These are phyloP conservation scores for Cystobasidium tubakii DNA, from an alignment of 768 basidiomycete genomes.

Conservation along the genomic window DNA sequence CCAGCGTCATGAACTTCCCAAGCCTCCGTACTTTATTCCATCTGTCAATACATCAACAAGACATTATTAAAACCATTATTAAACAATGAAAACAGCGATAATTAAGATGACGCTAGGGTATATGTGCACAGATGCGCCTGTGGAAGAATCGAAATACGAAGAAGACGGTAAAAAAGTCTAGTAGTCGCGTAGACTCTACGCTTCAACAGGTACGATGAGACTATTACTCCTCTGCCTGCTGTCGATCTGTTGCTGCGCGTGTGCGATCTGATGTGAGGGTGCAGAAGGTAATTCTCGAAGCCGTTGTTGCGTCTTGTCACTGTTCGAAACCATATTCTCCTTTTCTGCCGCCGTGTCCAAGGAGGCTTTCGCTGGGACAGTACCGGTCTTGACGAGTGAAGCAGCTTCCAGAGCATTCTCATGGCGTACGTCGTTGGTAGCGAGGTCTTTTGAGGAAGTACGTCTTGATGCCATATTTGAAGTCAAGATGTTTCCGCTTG, in stretches of 20 bases:
- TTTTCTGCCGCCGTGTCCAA: neutral
- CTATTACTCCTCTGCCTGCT: neutral
- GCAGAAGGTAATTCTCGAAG: neutral
- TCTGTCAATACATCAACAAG: no score
- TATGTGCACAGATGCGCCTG: no score
- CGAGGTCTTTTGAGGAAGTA: neutral
- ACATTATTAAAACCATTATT: no score
- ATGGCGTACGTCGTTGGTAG: neutral
- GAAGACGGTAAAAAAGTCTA: no score
- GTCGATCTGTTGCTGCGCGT: neutral
- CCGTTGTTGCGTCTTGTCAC: neutral
- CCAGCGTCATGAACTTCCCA: no score
- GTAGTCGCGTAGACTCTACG: no score
- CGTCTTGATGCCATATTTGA: neutral
- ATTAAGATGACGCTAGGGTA: no score
- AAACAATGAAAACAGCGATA: no score
- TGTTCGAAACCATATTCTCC: conserved; percentile 2
- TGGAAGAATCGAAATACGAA: no score
- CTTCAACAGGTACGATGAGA: neutral
- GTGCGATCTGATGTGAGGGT: neutral
- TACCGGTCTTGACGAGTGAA: conserved; percentile 7
- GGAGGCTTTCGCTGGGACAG: neutral
- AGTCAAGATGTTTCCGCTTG: neutral
- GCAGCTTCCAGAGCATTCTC: conserved; percentile 18
- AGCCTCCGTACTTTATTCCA: no score